These are phyloP conservation scores for Dryas integrifolia DNA, from an alignment of 331 rosid genomes.

Conservation along the genomic window DNA sequence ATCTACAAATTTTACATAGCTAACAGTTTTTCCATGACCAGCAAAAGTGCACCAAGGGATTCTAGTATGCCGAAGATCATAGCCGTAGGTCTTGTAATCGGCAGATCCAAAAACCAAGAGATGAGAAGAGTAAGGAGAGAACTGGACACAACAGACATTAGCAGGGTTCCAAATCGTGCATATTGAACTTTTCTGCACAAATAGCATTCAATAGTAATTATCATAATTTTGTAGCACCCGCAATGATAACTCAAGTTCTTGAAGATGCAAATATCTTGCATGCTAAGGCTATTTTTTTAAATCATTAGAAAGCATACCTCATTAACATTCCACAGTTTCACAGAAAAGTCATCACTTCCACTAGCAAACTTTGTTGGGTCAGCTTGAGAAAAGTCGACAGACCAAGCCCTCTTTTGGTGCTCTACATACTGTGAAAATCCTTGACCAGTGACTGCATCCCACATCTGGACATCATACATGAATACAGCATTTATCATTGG, in stretches of 20 bases:
- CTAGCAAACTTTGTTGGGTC: conserved; percentile 73
- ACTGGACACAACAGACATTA: conserved; percentile 74
- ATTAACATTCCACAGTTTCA: conserved; percentile 61
- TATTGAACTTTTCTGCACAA: conserved; percentile 51
- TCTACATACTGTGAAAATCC: conserved; percentile 47
- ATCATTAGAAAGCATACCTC: conserved; percentile 41
- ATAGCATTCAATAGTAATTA: not conserved
- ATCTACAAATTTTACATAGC: conserved; percentile 64
- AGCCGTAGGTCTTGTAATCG: conserved; percentile 64
- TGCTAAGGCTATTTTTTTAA: not conserved
- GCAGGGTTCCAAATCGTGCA: conserved; percentile 55
- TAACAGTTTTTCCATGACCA: conserved; percentile 67
- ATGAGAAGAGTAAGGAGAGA: conserved; percentile 49
- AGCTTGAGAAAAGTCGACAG: conserved; percentile 55
- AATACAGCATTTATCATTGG: conserved; percentile 6
- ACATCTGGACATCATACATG: conserved; percentile 49
- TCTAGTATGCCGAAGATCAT: conserved; percentile 68
- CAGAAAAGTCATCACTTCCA: conserved; percentile 76
- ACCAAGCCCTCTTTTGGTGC: conserved; percentile 81
- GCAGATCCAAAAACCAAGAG: conserved; percentile 62
- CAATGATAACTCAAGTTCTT: not conserved
- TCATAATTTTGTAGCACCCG: not conserved
- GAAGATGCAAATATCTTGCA: not conserved
- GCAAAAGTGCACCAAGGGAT: conserved; percentile 69
- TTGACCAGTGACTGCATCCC: conserved; percentile 68